Conservation (phyloP, 2,329 filamentous ascomycete species). For the Graphilbum sp. region DNA sequence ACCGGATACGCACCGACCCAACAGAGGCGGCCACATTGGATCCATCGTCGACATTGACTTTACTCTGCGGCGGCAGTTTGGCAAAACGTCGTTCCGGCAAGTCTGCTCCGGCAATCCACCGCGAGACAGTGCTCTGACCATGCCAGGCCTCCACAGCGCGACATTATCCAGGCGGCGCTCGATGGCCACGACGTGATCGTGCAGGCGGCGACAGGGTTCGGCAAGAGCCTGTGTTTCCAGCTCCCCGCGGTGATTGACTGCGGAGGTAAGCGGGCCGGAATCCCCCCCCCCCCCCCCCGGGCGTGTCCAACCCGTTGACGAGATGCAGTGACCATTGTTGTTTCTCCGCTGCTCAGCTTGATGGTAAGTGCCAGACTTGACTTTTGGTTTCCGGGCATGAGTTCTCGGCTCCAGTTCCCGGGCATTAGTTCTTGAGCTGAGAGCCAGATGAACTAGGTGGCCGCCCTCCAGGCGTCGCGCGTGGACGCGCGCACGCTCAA, state of each 20-base stretch:
- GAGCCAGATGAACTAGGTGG: conserved; percentile 73
- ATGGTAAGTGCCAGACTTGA: conserved; percentile 48
- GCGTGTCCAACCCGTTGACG: no score
- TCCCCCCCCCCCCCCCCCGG: no score
- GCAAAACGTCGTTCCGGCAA: conserved; percentile 57
- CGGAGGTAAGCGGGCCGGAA: conserved; percentile 49
- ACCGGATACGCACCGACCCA: not conserved
- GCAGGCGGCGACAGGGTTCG: conserved; percentile 80
- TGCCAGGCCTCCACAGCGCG: conserved; percentile 60
- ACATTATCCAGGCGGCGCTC: conserved; percentile 71
- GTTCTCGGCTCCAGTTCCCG: no score
- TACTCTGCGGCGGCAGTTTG: conserved; percentile 56
- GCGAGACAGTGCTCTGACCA: not conserved
- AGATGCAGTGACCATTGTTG: conserved; percentile 66
- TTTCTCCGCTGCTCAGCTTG: conserved; percentile 75
- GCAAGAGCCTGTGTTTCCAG: conserved; percentile 88
- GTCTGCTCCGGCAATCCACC: conserved; percentile 1
- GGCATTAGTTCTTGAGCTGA: no score
- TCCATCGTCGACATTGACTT: conserved; percentile 54
- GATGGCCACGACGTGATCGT: conserved; percentile 82
- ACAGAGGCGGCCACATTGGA: conserved; percentile 9
- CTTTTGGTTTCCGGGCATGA: no score
- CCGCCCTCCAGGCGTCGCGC: conserved; percentile 54
- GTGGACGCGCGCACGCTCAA: conserved; percentile 79
- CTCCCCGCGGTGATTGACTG: conserved; percentile 75